Percentiles rank a stretch among this genome's conserved stretches.
phyloP scores from a whole-genome alignment of 78 protist genomes.

The Dictyostelium citrinum region DNA sequence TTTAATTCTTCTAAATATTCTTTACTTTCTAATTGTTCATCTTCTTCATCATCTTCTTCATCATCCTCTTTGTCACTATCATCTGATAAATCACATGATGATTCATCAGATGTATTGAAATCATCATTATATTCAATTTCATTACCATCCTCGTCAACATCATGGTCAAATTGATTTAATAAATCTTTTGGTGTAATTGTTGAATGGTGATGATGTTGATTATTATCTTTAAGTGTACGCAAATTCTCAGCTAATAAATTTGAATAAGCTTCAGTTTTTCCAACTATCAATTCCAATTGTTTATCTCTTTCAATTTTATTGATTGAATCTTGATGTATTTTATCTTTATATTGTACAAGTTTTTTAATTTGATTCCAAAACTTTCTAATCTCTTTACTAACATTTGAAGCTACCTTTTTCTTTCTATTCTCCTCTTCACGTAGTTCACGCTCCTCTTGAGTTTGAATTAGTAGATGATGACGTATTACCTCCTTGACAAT shows the following conservation, averaged over 20 bases:
- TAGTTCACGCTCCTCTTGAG: conserved; percentile 10
- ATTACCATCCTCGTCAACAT: conserved; percentile 23
- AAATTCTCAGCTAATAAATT: conserved; percentile 58
- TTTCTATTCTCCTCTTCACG: conserved; percentile 48
- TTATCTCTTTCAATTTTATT: conserved; percentile 27
- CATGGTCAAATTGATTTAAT: background rate
- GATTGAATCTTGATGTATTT: background rate
- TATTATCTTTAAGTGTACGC: background rate
- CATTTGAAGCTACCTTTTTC: conserved; percentile 2
- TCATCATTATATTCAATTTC: conserved; percentile 16
- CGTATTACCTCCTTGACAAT: conserved; percentile 7
- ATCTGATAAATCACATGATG: conserved; percentile 3
- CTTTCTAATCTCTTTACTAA: conserved; percentile 39
- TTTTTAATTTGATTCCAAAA: conserved; percentile 77
- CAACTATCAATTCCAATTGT: conserved; percentile 88
- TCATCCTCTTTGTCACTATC: conserved; percentile 25
- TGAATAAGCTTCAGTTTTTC: conserved; percentile 78
- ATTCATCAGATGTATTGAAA: background rate
- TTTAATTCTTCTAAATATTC: background rate
- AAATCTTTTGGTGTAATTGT: background rate
- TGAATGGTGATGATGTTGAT: background rate
- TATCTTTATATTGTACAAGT: conserved; percentile 54
- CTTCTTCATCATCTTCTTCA: conserved; percentile 33
- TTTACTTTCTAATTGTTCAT: conserved; percentile 12
- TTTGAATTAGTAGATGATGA: background rate